Percentiles rank a stretch among this genome's conserved stretches.
Conservation (phyloP, 805 yeast genomes). For the Myxozyma sirexii region DNA sequence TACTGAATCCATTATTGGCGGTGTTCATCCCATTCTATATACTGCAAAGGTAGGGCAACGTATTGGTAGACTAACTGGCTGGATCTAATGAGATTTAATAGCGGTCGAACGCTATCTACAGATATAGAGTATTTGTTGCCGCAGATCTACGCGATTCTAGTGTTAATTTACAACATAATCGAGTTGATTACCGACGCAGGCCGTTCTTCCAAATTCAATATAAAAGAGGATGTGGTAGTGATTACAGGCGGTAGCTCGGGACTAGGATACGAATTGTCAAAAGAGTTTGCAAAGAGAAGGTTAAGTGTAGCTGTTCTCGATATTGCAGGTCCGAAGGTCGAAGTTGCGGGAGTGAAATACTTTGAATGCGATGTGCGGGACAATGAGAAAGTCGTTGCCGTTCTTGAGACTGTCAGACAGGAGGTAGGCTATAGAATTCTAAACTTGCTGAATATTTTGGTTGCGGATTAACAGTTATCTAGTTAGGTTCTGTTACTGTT, state of each 20-base stretch:
- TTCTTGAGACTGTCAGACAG: constrained; percentile 48
- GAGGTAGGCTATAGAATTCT: too few species aligned
- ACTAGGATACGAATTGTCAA: constrained; percentile 67
- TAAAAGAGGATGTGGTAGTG: constrained; percentile 59
- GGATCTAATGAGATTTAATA: not conserved
- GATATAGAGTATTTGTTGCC: constrained; percentile 13
- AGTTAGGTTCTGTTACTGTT: constrained; percentile 63
- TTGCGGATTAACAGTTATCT: not conserved
- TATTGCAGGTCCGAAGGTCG: constrained; percentile 42
- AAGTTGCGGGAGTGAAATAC: constrained; percentile 53
- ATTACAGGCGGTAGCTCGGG: constrained; percentile 88
- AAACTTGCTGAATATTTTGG: not conserved
- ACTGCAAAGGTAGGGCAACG: not conserved
- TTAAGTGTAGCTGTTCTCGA: constrained; percentile 69
- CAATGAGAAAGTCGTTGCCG: constrained; percentile 48
- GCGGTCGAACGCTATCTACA: not conserved
- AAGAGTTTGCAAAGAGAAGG: constrained; percentile 47
- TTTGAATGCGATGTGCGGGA: constrained; percentile 72
- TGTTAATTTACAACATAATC: constrained; percentile 13
- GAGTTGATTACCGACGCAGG: not conserved
- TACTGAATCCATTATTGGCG: not conserved
- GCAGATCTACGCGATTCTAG: constrained; percentile 19
- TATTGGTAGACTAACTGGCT: not conserved
- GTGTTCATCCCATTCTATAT: not conserved
- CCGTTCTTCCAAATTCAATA: not conserved